Evolutionary conservation across 805 yeast genomes (phyloP).

Genomic region (Lipomyces yamadae): DNA sequence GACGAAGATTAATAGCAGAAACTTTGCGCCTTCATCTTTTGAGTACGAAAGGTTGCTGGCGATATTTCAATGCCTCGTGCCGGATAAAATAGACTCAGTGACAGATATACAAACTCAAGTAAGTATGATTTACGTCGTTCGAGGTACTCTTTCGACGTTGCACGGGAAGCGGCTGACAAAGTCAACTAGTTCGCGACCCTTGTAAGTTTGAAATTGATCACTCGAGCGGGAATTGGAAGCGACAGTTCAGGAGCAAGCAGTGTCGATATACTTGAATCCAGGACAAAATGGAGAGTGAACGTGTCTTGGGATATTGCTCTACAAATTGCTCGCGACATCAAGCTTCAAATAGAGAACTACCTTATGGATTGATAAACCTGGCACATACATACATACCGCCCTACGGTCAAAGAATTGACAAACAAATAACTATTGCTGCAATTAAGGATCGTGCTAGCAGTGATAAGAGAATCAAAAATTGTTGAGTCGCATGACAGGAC

Average conservation of each 20-base stretch:
- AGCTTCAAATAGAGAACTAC: slow-evolving; percentile 69
- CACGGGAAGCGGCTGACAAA: slow-evolving; percentile 39
- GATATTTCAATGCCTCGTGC: slow-evolving; percentile 72
- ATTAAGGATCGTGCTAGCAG: no score
- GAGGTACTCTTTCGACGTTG: slow-evolving; percentile 12
- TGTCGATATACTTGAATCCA: slow-evolving; percentile 63
- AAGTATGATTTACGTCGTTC: slow-evolving; percentile 19
- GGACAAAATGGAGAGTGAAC: slow-evolving; percentile 78
- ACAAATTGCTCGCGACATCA: slow-evolving; percentile 64
- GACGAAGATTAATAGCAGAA: slow-evolving; percentile 59
- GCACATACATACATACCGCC: not conserved
- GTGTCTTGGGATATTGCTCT: slow-evolving; percentile 68
- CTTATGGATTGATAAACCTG: slow-evolving; percentile 48
- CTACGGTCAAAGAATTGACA: no score
- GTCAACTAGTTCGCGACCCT: slow-evolving; percentile 63
- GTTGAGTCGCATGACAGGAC: no score
- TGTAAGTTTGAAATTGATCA: slow-evolving; percentile 56
- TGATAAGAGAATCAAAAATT: no score
- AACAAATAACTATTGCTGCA: no score
- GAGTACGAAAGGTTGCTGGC: slow-evolving; percentile 81
- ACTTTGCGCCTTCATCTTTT: slow-evolving; percentile 73
- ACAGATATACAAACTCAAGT: slow-evolving; percentile 43
- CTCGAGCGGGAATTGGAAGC: slow-evolving; percentile 47
- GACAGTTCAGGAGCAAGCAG: slow-evolving; percentile 5
- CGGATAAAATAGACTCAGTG: slow-evolving; percentile 44